Evolutionary conservation across 495 filamentous ascomycete species (phyloP).

Genomic region (Ramalina intermedia): DNA sequence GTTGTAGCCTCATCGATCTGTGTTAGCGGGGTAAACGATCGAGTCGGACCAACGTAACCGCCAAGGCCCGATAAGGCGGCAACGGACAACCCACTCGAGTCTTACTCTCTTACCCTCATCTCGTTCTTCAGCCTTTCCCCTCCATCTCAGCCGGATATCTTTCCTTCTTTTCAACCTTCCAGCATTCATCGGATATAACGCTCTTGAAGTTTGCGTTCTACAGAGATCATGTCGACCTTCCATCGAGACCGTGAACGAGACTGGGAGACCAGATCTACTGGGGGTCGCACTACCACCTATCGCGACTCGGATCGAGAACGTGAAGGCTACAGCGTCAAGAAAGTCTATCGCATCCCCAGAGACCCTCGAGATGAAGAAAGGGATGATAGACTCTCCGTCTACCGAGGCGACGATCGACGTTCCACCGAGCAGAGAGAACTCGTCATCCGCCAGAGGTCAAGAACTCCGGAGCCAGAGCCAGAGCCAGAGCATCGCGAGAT

Average conservation of each 20-base stretch:
- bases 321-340: conserved; percentile 21
- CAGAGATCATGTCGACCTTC: no score
- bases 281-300: conserved; percentile 23
- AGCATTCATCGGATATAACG: no score
- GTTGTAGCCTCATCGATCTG: no score
- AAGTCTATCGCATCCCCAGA: conserved; percentile 35
- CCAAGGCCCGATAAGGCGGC: no score
- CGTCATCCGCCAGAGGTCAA: conserved; percentile 20
- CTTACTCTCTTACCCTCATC: no score
- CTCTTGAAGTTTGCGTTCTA: no score
- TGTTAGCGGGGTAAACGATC: no score
- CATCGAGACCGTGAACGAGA: conserved; percentile 25
- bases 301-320: conserved; percentile 1
- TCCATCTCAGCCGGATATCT: no score
- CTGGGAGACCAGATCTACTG: conserved; percentile 16
- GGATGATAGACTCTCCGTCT: conserved; percentile 28
- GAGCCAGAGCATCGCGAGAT: conserved; percentile 25
- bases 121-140: no score
- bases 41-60: no score
- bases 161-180: no score
- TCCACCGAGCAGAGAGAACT: conserved; percentile 12
- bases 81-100: no score
- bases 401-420: conserved; percentile 22
- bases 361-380: conserved; percentile 27
- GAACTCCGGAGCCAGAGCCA: conserved; percentile 39